phyloP scores from a whole-genome alignment of 495 filamentous ascomycete genomes.

The Aspergillus ostianus region DNA sequence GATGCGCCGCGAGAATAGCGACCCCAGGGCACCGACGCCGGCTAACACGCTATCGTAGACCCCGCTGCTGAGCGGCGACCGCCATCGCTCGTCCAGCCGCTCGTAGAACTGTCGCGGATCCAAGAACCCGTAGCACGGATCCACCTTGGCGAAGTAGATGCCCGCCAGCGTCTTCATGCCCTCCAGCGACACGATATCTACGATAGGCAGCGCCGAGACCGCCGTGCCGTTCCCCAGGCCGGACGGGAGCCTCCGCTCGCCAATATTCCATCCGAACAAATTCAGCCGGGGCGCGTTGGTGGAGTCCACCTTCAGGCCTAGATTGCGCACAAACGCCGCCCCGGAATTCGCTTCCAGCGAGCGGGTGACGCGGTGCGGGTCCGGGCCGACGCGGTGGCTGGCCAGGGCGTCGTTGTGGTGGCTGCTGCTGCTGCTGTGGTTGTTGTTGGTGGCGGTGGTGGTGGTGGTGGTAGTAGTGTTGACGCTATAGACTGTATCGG shows the following conservation, averaged over 20 bases:
- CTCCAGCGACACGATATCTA: constrained; percentile 33
- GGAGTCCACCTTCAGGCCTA: constrained; percentile 49
- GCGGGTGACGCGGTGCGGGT: constrained; percentile 14
- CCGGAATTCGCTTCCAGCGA: constrained; percentile 49
- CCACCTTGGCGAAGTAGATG: constrained; percentile 48
- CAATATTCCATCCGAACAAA: constrained; percentile 54
- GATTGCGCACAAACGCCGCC: constrained; percentile 47
- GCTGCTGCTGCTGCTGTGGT: too few relatives aligned
- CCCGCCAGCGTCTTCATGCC: constrained; percentile 35
- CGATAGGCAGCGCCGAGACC: constrained; percentile 19
- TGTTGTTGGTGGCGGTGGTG: too few relatives aligned
- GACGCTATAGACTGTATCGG: neutral
- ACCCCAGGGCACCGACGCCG: constrained; percentile 44
- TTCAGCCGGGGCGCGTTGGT: constrained; percentile 48
- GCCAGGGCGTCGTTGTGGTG: too few relatives aligned
- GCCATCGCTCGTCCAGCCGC: constrained; percentile 35
- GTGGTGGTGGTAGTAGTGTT: too few relatives aligned
- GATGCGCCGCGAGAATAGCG: constrained; percentile 34
- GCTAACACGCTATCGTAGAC: constrained; percentile 42
- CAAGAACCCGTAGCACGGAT: constrained; percentile 50
- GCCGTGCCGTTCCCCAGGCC: neutral
- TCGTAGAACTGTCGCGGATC: constrained; percentile 31
- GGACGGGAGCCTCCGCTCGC: constrained; percentile 32
- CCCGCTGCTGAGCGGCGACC: constrained; percentile 5
- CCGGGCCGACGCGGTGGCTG: neutral